Evolutionary conservation across 495 filamentous ascomycete genomes (phyloP).

Genomic region (Astrocystis sublimbata): DNA sequence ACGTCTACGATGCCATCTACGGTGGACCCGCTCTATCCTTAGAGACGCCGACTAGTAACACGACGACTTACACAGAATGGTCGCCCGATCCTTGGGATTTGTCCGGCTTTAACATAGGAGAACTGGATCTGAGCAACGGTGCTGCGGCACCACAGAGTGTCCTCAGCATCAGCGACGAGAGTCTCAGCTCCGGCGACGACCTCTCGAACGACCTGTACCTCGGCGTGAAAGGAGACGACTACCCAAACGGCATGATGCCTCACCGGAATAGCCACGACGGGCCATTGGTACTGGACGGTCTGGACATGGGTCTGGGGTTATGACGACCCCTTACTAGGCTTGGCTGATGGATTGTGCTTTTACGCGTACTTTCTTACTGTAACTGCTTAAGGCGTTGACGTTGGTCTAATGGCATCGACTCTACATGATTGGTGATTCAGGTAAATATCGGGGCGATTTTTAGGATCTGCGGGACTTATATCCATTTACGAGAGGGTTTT

Average conservation of each 20-base stretch:
- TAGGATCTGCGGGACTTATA: conserved; percentile 1
- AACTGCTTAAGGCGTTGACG: not conserved
- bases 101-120: conserved; percentile 47
- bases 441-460: not conserved
- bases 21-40: conserved; percentile 60
- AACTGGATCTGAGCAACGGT: conserved; percentile 40
- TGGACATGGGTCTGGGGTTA: conserved; percentile 44
- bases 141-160: conserved; percentile 62
- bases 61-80: conserved; percentile 42
- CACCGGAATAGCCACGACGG: conserved; percentile 33
- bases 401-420: not conserved
- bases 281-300: conserved; percentile 42
- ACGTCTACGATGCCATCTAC: conserved; percentile 83
- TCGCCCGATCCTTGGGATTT: conserved; percentile 59
- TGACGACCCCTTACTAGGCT: conserved; percentile 21
- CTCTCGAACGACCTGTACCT: conserved; percentile 40
- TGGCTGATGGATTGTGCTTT: too few relatives aligned
- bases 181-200: conserved; percentile 60
- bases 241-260: conserved; percentile 29
- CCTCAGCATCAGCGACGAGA: conserved; percentile 76
- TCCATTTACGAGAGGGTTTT: not conserved
- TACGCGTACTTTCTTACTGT: not conserved
- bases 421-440: not conserved
- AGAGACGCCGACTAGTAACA: conserved; percentile 38
- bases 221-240: conserved; percentile 37